phyloP scores from a whole-genome alignment of 192 early-diverging fungal genomes.

The Anaeromyces robustus region DNA sequence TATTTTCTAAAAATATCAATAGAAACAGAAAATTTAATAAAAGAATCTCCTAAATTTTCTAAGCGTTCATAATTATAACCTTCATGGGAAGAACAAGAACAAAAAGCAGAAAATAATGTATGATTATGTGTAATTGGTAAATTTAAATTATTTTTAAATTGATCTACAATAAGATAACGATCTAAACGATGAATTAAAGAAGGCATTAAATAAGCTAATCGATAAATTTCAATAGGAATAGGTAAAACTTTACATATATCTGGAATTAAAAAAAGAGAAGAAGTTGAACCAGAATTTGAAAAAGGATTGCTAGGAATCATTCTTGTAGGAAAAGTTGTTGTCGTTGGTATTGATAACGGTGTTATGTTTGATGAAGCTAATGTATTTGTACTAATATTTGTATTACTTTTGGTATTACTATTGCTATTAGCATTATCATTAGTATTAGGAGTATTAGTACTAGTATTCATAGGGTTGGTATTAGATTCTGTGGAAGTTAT shows the following conservation, averaged over 20 bases:
- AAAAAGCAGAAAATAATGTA: background rate
- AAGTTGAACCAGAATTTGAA: background rate
- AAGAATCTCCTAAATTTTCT: background rate
- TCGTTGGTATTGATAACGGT: too few relatives aligned
- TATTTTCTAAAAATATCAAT: background rate
- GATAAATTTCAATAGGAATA: background rate
- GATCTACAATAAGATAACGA: background rate
- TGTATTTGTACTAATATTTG: too few relatives aligned
- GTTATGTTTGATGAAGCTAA: too few relatives aligned
- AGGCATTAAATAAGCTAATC: background rate
- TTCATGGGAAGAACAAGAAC: background rate
- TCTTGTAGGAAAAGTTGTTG: too few relatives aligned
- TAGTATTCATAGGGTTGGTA: background rate
- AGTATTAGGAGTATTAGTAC: too few relatives aligned
- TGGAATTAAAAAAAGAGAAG: background rate
- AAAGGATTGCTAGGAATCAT: background rate
- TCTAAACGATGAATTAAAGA: background rate
- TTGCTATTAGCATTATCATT: too few relatives aligned
- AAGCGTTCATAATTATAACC: background rate
- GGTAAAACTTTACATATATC: background rate
- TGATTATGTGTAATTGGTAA: background rate
- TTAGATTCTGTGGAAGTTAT: background rate
- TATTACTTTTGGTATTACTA: too few relatives aligned
- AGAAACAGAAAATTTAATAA: background rate
- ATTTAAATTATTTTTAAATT: background rate